Conservation (phyloP, 2,329 filamentous ascomycete species). For the Apiospora saccharicola region DNA sequence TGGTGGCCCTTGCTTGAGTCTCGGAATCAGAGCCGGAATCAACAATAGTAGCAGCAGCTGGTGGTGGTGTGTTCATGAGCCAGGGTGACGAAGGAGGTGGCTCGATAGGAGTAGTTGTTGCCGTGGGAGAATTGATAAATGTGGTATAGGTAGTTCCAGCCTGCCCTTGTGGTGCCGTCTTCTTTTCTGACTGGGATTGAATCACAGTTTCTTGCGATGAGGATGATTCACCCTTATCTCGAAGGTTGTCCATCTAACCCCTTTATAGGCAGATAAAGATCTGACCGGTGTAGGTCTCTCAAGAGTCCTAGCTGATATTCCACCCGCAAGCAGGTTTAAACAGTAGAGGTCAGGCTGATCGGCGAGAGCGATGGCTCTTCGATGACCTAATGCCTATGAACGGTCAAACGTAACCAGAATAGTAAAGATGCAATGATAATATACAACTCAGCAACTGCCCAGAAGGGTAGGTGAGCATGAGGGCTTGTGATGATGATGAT, state of each 20-base stretch:
- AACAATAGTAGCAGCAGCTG: conserved; percentile 13
- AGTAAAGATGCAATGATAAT: background rate
- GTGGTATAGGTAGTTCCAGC: conserved; percentile 9
- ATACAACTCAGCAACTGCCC: conserved; percentile 1
- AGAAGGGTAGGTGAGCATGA: conserved; percentile 6
- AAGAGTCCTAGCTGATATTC: conserved; percentile 3
- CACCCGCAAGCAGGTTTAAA: background rate
- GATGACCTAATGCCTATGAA: background rate
- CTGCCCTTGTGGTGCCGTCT: background rate
- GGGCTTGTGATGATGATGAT: background rate
- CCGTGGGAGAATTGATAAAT: background rate
- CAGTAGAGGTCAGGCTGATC: background rate
- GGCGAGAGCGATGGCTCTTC: background rate
- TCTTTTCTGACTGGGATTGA: background rate
- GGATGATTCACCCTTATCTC: conserved; percentile 11
- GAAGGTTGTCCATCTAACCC: conserved; percentile 24
- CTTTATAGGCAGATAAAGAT: background rate
- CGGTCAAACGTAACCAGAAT: background rate
- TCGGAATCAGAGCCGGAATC: conserved; percentile 30
- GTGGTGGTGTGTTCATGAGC: conserved; percentile 11
- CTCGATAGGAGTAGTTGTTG: conserved; percentile 30
- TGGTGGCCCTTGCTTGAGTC: conserved; percentile 31
- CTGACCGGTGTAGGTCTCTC: conserved; percentile 1
- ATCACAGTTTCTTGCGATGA: conserved; percentile 28
- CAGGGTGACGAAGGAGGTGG: conserved; percentile 31